A percentile compares a stretch with the other conserved stretches of the same genome.
Conservation (phyloP, 1,284 basidiomycete genomes). For the Phenoliferia sp. region DNA sequence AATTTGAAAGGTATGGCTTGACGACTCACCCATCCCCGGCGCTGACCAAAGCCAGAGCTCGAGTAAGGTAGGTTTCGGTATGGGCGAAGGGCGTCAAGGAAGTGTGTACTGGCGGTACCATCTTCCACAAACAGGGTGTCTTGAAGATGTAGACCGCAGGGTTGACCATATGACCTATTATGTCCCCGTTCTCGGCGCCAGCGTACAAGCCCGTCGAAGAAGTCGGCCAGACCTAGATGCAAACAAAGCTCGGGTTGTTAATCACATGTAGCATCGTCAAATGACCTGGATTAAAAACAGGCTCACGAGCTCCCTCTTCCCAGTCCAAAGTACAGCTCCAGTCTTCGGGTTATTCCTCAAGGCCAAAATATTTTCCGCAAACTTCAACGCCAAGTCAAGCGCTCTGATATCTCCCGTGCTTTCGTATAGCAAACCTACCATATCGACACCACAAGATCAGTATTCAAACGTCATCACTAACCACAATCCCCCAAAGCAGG, state of each 20-base stretch:
- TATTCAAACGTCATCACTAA: too few relatives aligned
- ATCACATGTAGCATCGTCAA: too few relatives aligned
- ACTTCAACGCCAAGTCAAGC: constrained; percentile 13
- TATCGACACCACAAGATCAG: too few relatives aligned
- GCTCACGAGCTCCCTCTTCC: constrained; percentile 15
- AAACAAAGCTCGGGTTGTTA: too few relatives aligned
- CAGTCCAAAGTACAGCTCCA: constrained; percentile 18
- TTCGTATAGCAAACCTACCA: constrained; percentile 20
- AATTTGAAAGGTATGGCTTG: too few relatives aligned
- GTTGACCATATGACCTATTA: constrained; percentile 13
- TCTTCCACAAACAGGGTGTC: constrained; percentile 19
- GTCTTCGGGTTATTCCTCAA: constrained; percentile 18
- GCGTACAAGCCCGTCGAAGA: neutral
- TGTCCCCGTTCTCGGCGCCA: neutral
- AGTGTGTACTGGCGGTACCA: neutral
- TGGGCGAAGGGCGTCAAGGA: constrained; percentile 10
- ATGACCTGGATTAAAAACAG: too few relatives aligned
- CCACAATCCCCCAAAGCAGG: too few relatives aligned
- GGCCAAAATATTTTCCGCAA: constrained; percentile 27
- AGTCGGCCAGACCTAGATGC: neutral
- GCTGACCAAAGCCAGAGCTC: constrained; percentile 15
- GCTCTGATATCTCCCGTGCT: constrained; percentile 22
- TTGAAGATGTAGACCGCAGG: constrained; percentile 24
- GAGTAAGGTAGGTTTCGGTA: constrained; percentile 17
- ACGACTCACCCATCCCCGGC: constrained; percentile 16